These are phyloP conservation scores for Brettanomyces custersianus DNA, from an alignment of 805 yeast species.

Conservation along the genomic window DNA sequence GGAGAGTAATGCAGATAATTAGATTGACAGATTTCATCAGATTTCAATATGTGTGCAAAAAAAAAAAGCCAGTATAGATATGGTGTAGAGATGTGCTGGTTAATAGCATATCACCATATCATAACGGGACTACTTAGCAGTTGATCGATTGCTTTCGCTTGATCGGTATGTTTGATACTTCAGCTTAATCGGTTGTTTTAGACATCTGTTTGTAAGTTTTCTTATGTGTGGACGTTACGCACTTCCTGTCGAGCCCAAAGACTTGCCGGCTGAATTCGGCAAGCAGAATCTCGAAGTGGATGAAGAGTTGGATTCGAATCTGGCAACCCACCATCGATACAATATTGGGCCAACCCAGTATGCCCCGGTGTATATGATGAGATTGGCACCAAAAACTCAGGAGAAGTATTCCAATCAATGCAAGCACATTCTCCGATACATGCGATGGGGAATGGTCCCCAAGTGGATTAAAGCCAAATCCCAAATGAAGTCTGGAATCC, in stretches of 20 bases:
- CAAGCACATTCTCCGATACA: constrained; percentile 31
- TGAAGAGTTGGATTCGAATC: constrained; percentile 12
- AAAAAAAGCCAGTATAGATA: no score
- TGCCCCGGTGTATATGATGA: constrained; percentile 31
- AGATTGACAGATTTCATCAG: no score
- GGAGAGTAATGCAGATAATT: no score
- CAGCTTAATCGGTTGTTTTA: not conserved
- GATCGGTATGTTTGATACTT: not conserved
- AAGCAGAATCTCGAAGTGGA: constrained; percentile 19
- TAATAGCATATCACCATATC: no score
- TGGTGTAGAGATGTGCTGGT: no score
- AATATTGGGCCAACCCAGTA: constrained; percentile 55
- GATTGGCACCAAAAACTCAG: not conserved
- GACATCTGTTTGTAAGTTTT: not conserved
- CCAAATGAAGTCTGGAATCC: constrained; percentile 28
- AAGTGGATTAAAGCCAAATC: constrained; percentile 40
- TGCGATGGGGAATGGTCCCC: constrained; percentile 82
- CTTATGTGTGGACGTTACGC: constrained; percentile 30
- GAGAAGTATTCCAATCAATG: constrained; percentile 4
- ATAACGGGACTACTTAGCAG: not conserved
- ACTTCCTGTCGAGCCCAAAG: constrained; percentile 28
- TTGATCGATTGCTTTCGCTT: not conserved
- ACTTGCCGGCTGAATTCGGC: constrained; percentile 32
- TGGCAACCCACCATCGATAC: constrained; percentile 30
- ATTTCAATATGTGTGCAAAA: no score